Evolutionary conservation across 441 rosid genomes (phyloP), one percentile per base, ranked within the genome.

Genomic region (Erodium texanum): DNA sequence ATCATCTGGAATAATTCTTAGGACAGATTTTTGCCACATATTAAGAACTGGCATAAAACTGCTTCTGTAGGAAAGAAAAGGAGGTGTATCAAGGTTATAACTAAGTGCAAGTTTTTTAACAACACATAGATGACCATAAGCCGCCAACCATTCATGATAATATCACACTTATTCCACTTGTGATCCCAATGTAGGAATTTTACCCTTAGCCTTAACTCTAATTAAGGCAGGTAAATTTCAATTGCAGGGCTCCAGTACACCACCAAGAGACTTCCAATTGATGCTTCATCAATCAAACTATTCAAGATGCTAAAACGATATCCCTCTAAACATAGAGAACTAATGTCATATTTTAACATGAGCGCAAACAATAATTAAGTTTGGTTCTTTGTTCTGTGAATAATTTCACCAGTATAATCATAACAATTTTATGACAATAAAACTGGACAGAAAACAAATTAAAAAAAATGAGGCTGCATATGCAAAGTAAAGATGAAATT

Each of bases 231-330:
- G 27, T 12, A 58, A 8, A 22, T 58, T 58, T 58, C 15, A 58
- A 58, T 20, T 3, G 24, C n/a, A 58, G 63, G 29, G 20, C 24
- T 58, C 12, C 5, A 6, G 6, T 14, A 22, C 29, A 20, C 63
- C 63, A 22, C 12, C 63, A 20, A 20, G 27, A 22, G 29, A 58
- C 27, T 20, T 20, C 63, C 63, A 22, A 12, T 22, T 9, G 15
- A 58, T 58, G 29, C 63, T 58, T 58, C 24, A 22, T 58, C 63
- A 58, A 58, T 58, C 63, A 23, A 58, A 58, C 12, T 58, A 58
- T 22, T 20, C 63, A 58, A 22, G 63, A 58, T 11, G 15, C 24
- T 58, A 58, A 22, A 58, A 58, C 10, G 24, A 58, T 58, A 58
- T 58, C 27, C n/a, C 63, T 58, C 27, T 12, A 58, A 20, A 22